Base-by-base conservation (phyloP, 1,284 basidiomycete species). In the Malassezia japonica region DNA sequence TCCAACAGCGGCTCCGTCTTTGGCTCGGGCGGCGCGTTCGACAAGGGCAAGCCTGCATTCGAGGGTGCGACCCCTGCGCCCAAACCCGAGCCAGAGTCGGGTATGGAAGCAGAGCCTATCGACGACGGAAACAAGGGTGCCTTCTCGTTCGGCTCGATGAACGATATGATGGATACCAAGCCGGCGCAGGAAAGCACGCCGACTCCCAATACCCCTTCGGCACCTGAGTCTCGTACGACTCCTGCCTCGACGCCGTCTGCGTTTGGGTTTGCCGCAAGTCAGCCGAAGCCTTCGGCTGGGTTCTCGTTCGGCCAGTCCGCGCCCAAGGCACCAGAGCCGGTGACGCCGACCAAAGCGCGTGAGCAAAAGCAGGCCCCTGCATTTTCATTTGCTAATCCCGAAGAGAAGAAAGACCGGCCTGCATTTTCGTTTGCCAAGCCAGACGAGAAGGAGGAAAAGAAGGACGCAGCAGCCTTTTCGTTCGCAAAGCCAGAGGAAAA, bases 231-330 rank as follows among this genome's bases (percentile, higher is more conserved):
- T 21, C 20, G 16, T 7, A 29, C 39, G 7, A 20, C 5, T 2
- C 4, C 40, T 4, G 36, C 38, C 15, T 12, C 15, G 3, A 29
- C 5, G 20, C 3, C n/a, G 37, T 32, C 33, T 35, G 49, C 23
- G 18, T 60, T 64, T 36, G 34, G 21, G 1, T 16, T 3, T 13
- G 7, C 33, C 4, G 16, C 42, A 10, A 9, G 6, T 1, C 4
- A 43, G 5, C 24, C 42, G 4, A 25, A 24, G 4, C 34, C 12
- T 9, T 13, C 21, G 27, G 31, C 25, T 33, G 49, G 20, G n/a
- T 60, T 64, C 37, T 60, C 62, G 6, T 64, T 64, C 20, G 62
- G 60, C 10, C 56, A 48, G 12, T 31, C 59, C 15, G 12, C 12
- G 4, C 9, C 12, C 5, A 8, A 36, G 56, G 46, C 28, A 35